Base-by-base conservation (phyloP, 371 early-diverging fungal genomes). In the Paramicrosporidium saccamoebae region DNA sequence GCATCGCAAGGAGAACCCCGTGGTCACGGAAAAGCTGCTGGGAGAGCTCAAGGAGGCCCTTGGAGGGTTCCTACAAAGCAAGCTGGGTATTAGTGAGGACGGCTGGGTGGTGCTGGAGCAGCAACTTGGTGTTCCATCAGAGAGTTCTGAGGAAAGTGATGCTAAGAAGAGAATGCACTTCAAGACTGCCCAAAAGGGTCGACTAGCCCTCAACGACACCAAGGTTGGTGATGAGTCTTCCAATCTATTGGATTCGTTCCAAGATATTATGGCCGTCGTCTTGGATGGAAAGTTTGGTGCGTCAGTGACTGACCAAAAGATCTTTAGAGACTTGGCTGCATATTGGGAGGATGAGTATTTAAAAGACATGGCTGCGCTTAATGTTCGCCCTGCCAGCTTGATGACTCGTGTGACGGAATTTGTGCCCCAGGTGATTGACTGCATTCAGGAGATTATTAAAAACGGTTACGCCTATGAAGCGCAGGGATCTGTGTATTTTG, bases 401-500 rank as follows among this genome's bases (percentile, higher is more conserved):
- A 44, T 88, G 30, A 92, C 95, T 2, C 65, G 95, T 29, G 98
- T 97, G 16, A 82, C 75, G 29, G 92, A 97, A 47, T 98, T 82
- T 39, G 64, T 98, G 7, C 81, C 81, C 9, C 81, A 96, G 41
- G 88, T 95, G 38, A 55, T 78, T 13, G 36, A 33, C 0, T 97
- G 67, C 52, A 66, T 95, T 14, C 54, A 90, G 38, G 52, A 63
- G 33, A 78, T 98, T 33, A 69, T 86, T 26, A 49, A 50, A 21
- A 86, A 94, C 30, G 94, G 92, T 7, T 88, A 66, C 32, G 96
- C 73, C 1, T 88, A 88, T 41, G 88, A 64, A 34, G 52, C 61
- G 2, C 61, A 75, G 16, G 94, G 96, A 12, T 84, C 86, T n/a
- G 86, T 98, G 9, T 96, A 94, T 52, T 98, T 98, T 52, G 77